These are phyloP conservation scores for Helicostylum pulchrum DNA, from an alignment of 192 early-diverging fungal genomes.

Conservation along the genomic window DNA sequence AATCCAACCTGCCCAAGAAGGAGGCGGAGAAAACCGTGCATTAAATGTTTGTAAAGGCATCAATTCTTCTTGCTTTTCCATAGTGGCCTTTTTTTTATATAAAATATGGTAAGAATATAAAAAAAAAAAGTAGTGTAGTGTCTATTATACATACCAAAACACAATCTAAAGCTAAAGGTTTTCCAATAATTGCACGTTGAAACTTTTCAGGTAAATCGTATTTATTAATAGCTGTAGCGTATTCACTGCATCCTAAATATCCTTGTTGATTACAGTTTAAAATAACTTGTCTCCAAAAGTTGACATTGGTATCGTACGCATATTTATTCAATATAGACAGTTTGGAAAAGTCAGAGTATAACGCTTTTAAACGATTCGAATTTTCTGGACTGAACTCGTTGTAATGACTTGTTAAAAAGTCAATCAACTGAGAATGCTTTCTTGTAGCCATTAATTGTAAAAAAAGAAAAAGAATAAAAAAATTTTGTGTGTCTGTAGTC, in stretches of 20 bases:
- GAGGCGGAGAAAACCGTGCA: constrained; percentile 8
- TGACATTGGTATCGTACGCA: constrained; percentile 41
- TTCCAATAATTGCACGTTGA: constrained; percentile 12
- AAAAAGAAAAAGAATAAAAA: not conserved
- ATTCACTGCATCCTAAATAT: constrained; percentile 1
- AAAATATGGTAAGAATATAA: no score
- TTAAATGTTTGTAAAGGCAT: constrained; percentile 12
- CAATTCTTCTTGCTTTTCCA: constrained; percentile 10
- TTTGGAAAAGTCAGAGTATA: constrained; percentile 45
- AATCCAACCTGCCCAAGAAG: not conserved
- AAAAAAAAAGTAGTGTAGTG: not conserved
- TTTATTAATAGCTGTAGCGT: not conserved
- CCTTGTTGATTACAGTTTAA: constrained; percentile 36
- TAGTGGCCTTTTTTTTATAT: not conserved
- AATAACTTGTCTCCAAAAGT: constrained; percentile 40
- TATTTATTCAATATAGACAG: constrained; percentile 39
- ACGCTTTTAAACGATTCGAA: constrained; percentile 30
- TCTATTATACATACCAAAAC: constrained; percentile 19
- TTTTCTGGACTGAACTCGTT: constrained; percentile 12
- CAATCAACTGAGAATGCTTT: constrained; percentile 5
- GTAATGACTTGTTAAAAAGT: constrained; percentile 10
- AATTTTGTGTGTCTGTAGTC: not conserved
- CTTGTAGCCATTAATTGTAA: constrained; percentile 16
- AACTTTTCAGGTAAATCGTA: constrained; percentile 11
- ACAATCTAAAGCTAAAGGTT: constrained; percentile 14